A percentile compares a stretch with the other conserved stretches of the same genome.
These are phyloP conservation scores for Halteria grandinella DNA, from an alignment of 73 alveolate genomes.

Conservation along the genomic window DNA sequence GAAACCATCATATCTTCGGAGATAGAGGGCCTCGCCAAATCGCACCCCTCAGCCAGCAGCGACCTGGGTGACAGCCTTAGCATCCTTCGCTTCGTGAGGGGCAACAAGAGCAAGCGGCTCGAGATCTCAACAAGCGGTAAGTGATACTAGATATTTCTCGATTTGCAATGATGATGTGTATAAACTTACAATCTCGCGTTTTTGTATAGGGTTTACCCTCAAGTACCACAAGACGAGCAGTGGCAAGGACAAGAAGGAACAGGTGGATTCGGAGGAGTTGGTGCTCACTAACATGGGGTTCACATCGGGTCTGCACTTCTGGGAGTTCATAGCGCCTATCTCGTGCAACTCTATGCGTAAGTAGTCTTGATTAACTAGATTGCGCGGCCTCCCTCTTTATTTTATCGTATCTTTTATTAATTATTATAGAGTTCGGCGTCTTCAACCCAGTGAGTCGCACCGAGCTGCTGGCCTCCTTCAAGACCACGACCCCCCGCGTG, in stretches of 20 bases:
- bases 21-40: too few relatives aligned
- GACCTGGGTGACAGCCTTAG: constrained; percentile 21
- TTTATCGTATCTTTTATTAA: too few relatives aligned
- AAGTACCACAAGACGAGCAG: too few relatives aligned
- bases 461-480: constrained; percentile 15
- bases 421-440: constrained; percentile 45
- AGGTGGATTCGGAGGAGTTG: constrained; percentile 51
- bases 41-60: too few relatives aligned
- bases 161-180: too few relatives aligned
- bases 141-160: too few relatives aligned
- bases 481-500: constrained; percentile 50
- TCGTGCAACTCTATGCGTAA: constrained; percentile 54
- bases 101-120: constrained; percentile 28
- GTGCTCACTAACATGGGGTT: constrained; percentile 54
- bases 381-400: background rate
- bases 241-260: too few relatives aligned
- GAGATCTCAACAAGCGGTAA: constrained; percentile 42
- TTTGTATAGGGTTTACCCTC: too few relatives aligned
- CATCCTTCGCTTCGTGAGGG: constrained; percentile 32
- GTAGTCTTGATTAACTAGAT: background rate
- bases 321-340: constrained; percentile 54
- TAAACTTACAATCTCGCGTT: too few relatives aligned
- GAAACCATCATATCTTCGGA: too few relatives aligned
- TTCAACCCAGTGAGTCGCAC: constrained; percentile 21
- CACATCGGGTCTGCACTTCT: constrained; percentile 42